Percentiles rank a stretch among this genome's conserved stretches.
These are phyloP conservation scores for Puccinia hordei DNA, from an alignment of 1,284 basidiomycete genomes.

Conservation along the genomic window DNA sequence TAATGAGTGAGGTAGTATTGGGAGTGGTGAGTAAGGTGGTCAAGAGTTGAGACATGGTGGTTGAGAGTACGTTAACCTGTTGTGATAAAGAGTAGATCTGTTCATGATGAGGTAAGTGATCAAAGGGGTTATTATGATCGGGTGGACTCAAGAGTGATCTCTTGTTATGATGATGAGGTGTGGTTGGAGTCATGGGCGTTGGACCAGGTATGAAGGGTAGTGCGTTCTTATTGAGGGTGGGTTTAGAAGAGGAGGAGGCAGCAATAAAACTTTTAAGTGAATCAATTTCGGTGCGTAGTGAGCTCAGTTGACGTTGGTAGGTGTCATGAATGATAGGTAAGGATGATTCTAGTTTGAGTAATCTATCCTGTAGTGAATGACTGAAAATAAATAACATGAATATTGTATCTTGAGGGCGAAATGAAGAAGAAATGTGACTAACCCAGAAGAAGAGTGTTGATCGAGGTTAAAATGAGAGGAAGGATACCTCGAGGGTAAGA, in stretches of 20 bases:
- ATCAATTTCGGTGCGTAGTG: constrained; percentile 9
- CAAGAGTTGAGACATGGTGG: constrained; percentile 38
- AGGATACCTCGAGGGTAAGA: constrained; percentile 13
- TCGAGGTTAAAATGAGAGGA: background rate
- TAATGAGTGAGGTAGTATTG: background rate
- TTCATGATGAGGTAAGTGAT: constrained; percentile 23
- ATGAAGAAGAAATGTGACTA: background rate
- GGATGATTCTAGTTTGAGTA: background rate
- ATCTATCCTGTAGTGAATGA: background rate
- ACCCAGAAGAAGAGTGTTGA: background rate
- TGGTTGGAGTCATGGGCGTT: constrained; percentile 20
- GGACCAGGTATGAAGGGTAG: constrained; percentile 16
- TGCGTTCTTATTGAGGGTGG: constrained; percentile 27
- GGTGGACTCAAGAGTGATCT: constrained; percentile 48
- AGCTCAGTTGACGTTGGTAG: constrained; percentile 5
- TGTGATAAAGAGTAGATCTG: constrained; percentile 41
- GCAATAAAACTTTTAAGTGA: constrained; percentile 10
- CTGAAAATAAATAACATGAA: background rate
- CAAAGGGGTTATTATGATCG: constrained; percentile 55
- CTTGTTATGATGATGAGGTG: constrained; percentile 25
- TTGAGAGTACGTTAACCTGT: constrained; percentile 47
- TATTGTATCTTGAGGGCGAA: background rate
- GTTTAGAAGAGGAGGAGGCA: too few species aligned
- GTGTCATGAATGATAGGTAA: constrained; percentile 17
- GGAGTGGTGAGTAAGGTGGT: constrained; percentile 23